These are phyloP conservation scores for Leccinum colubrinum DNA, from an alignment of 1,284 basidiomycete species.

Conservation along the genomic window DNA sequence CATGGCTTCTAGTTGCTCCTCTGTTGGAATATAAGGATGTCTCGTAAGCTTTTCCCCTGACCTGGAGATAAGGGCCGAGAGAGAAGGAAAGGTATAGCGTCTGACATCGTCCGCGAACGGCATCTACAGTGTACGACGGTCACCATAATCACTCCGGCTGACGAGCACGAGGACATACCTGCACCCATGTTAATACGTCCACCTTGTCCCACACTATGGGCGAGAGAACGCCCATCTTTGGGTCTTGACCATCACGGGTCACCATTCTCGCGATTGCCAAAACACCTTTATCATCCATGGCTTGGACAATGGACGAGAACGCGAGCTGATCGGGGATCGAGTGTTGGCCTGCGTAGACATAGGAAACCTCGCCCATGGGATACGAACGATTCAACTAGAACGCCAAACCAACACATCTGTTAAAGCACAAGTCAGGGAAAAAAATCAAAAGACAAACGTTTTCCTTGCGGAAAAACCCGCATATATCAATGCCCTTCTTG, in stretches of 20 bases:
- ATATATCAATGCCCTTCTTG: conserved; percentile 82
- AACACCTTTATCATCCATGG: conserved; percentile 65
- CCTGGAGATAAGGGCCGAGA: conserved; percentile 74
- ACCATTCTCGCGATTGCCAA: conserved; percentile 86
- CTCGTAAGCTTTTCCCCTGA: conserved; percentile 72
- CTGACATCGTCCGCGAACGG: conserved; percentile 95
- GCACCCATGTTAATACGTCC: conserved; percentile 81
- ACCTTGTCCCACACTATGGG: conserved; percentile 64
- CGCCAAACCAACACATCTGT: background rate
- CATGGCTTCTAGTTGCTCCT: conserved; percentile 80
- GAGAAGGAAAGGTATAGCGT: conserved; percentile 82
- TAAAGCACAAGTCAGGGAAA: background rate
- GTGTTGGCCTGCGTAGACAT: conserved; percentile 77
- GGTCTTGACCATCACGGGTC: conserved; percentile 67
- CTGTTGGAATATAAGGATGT: conserved; percentile 84
- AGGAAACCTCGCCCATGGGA: conserved; percentile 85
- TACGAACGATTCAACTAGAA: conserved; percentile 76
- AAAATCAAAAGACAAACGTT: conserved; percentile 48
- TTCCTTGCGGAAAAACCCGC: conserved; percentile 74
- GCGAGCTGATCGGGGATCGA: conserved; percentile 76
- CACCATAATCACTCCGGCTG: background rate
- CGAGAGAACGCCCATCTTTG: conserved; percentile 79
- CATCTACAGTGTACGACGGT: conserved; percentile 50
- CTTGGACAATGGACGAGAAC: conserved; percentile 83
- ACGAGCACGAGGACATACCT: conserved; percentile 45